Percentiles rank a stretch among this genome's conserved stretches.
phyloP scores from a whole-genome alignment of 768 basidiomycete species.

The Lactarius quietus region DNA sequence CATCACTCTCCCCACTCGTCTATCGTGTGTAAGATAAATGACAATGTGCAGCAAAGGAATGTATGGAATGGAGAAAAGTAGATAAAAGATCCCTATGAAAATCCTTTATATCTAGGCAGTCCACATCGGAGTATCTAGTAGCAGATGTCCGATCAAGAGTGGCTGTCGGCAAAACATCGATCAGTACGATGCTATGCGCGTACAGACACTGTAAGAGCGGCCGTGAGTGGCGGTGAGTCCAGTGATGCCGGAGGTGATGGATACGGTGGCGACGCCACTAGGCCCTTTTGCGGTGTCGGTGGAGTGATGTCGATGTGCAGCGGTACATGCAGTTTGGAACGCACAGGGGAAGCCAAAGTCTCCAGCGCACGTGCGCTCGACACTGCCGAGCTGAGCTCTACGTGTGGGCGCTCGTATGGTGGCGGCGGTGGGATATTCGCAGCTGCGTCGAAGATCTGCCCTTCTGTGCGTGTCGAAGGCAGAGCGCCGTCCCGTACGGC shows the following conservation, averaged over 20 bases:
- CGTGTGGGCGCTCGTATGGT: constrained; percentile 6
- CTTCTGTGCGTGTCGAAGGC: constrained; percentile 58
- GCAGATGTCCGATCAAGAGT: background rate
- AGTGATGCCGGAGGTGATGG: constrained; percentile 41
- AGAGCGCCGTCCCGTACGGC: constrained; percentile 65
- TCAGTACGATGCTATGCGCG: constrained; percentile 9
- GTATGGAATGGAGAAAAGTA: background rate
- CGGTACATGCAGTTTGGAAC: constrained; percentile 24
- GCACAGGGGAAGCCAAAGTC: constrained; percentile 7
- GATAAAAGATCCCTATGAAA: background rate
- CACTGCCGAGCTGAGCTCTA: background rate
- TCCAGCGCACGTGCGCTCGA: constrained; percentile 14
- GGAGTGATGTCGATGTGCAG: constrained; percentile 32
- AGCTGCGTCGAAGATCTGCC: constrained; percentile 48
- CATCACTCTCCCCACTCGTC: background rate
- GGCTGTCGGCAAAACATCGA: background rate
- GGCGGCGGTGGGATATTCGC: constrained; percentile 33
- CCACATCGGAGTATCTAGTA: too few species aligned
- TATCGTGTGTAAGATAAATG: background rate
- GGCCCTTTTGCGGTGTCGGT: constrained; percentile 21
- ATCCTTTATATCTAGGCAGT: constrained; percentile 7
- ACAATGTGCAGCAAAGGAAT: constrained; percentile 1
- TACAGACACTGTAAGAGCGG: constrained; percentile 2
- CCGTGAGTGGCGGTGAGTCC: constrained; percentile 36
- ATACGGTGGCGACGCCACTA: constrained; percentile 32